A percentile compares a stretch with the other conserved stretches of the same genome.
phyloP scores from a whole-genome alignment of 1,139 yeast genomes.

The Sugiyamaella castrensis region DNA sequence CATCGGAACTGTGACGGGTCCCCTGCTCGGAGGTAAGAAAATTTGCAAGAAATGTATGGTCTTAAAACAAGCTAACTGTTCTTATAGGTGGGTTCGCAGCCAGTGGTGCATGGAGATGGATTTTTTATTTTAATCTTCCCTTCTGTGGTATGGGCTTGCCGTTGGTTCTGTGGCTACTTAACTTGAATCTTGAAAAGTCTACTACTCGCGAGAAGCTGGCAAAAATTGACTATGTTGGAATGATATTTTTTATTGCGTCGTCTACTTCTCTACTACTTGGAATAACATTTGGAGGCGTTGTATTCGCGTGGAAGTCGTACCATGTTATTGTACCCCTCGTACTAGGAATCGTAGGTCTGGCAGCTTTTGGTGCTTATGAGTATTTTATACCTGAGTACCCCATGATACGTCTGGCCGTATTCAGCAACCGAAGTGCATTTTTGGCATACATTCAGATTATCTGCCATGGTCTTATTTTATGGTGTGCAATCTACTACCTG shows the following conservation, averaged over 20 bases:
- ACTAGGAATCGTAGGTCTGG: conserved; percentile 47
- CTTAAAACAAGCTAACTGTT: no score
- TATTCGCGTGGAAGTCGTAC: conserved; percentile 51
- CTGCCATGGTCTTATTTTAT: conserved; percentile 45
- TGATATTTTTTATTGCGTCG: conserved; percentile 28
- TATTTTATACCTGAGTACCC: conserved; percentile 47
- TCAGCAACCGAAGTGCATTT: conserved; percentile 38
- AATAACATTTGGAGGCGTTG: conserved; percentile 50
- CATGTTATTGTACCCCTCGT: conserved; percentile 52
- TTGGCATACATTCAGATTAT: conserved; percentile 40
- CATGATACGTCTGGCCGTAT: conserved; percentile 45
- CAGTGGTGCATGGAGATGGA: conserved; percentile 70
- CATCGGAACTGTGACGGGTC: conserved; percentile 59
- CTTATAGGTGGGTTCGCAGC: conserved; percentile 50
- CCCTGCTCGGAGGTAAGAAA: conserved; percentile 60
- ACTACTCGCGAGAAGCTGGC: conserved; percentile 41
- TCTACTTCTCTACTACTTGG: conserved; percentile 42
- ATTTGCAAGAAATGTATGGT: no score
- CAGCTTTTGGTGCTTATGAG: conserved; percentile 48
- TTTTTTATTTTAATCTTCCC: conserved; percentile 68
- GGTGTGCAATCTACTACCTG: conserved; percentile 42
- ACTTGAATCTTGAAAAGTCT: conserved; percentile 50
- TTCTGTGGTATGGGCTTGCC: conserved; percentile 57
- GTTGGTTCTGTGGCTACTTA: conserved; percentile 46
- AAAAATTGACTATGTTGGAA: conserved; percentile 44